Evolutionary conservation across 495 filamentous ascomycete genomes (phyloP).

Genomic region (Neurospora sp.): DNA sequence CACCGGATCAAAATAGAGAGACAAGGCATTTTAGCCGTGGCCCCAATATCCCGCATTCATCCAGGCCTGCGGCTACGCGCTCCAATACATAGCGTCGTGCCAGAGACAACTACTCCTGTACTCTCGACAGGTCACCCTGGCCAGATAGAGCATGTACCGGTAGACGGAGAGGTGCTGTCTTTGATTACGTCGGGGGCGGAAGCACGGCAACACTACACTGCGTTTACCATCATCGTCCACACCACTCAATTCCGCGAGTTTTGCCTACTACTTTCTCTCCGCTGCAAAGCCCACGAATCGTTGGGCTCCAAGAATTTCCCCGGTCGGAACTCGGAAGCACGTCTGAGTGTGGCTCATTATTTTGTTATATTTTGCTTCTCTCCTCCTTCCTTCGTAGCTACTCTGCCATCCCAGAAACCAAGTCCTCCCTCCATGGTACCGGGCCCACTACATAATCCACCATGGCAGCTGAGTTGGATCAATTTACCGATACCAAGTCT

Average conservation of each 20-base stretch:
- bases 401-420: neutral
- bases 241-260: neutral
- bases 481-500: neutral
- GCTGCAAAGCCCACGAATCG: neutral
- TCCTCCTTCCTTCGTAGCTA: neutral
- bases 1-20: slow-evolving; percentile 19
- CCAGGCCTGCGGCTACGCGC: slow-evolving; percentile 27
- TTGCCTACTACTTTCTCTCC: neutral
- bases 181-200: slow-evolving; percentile 12
- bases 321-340: neutral
- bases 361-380: neutral
- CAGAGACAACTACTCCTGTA: slow-evolving; percentile 13
- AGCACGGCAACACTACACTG: slow-evolving; percentile 10
- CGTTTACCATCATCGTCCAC: slow-evolving; percentile 2
- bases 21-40: slow-evolving; percentile 26
- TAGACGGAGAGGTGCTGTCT: neutral
- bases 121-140: slow-evolving; percentile 7
- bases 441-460: slow-evolving; percentile 14
- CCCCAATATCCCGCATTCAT: slow-evolving; percentile 27
- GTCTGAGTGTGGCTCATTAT: neutral
- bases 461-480: slow-evolving; percentile 11
- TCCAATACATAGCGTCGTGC: slow-evolving; percentile 8
- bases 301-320: neutral
- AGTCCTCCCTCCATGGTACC: slow-evolving; percentile 11
- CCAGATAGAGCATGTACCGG: neutral